Evolutionary conservation across 352 stramenopile species (phyloP), one percentile per base, ranked within the genome.

Genomic region (Albugo candida): DNA sequence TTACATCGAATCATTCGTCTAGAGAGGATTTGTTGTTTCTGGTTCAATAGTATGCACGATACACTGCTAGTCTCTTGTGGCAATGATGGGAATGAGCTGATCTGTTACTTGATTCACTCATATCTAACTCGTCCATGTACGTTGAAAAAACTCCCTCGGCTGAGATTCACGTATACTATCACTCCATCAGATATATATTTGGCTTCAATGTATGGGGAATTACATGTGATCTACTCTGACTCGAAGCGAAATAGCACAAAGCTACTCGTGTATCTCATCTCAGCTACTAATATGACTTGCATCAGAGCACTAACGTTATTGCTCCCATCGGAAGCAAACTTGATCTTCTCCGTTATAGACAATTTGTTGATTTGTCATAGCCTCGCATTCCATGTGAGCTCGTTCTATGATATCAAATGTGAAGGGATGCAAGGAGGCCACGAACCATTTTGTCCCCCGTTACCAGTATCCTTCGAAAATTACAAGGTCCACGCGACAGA

Each of bases 281-380:
- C 59, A 35, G 58, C 61, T 27, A 65, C 54, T 1, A 82, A 81
- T 49, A 69, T 84, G 16, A 58, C 66, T 36, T 91, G 77, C 53
- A 73, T 84, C 47, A 72, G 68, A 11, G 83, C 77, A 36, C 54
- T 87, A 8, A 70, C 83, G 38, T 49, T 91, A 10, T 64, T 81
- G 65, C 51, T 91, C 21, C 70, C 75, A 0, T 59, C 65, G 0
- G 64, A 64, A 13, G 78, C 70, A 6, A 56, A 59, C 18, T 41
- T 83, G 19, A 61, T 78, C 49, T 82, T 69, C 52, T 91, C 77
- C 4, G 71, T 85, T 5, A 70, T 91, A 34, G 77, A 91, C 59
- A 82, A 91, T 42, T 39, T 91, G 41, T 65, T 91, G 5, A 71
- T 83, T 5, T 86, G 69, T 52, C 77, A 91, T 53, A 84, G 74